These are phyloP conservation scores for Stephania japonica DNA, from an alignment of 164 flowering plant genomes.

Conservation along the genomic window DNA sequence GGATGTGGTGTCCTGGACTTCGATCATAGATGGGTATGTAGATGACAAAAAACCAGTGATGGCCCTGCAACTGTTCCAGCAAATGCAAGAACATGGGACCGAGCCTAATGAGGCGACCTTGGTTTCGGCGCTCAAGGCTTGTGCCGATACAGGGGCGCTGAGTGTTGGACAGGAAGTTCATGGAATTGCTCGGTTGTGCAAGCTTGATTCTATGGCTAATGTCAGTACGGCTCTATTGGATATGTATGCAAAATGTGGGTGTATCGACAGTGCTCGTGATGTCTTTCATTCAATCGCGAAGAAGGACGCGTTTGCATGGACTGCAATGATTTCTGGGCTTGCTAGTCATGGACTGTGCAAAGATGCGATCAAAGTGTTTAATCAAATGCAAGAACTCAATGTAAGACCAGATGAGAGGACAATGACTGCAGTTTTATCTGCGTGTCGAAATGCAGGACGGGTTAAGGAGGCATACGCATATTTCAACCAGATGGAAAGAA, in stretches of 20 bases:
- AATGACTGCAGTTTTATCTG: constrained; percentile 42
- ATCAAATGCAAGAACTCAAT: constrained; percentile 21
- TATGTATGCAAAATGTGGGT: constrained; percentile 53
- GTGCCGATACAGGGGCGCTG: constrained; percentile 37
- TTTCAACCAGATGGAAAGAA: constrained; percentile 27
- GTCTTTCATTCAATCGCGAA: constrained; percentile 25
- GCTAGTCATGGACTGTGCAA: constrained; percentile 37
- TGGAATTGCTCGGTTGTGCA: constrained; percentile 18
- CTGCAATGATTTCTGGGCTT: constrained; percentile 42
- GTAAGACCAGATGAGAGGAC: constrained; percentile 38
- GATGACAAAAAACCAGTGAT: constrained; percentile 23
- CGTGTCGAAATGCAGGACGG: constrained; percentile 43
- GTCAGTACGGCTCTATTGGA: constrained; percentile 40
- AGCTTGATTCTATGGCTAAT: constrained; percentile 17
- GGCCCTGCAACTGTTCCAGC: constrained; percentile 31
- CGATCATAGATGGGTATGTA: constrained; percentile 35
- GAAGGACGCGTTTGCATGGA: constrained; percentile 38
- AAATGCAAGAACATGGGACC: constrained; percentile 29
- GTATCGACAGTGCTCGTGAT: constrained; percentile 26
- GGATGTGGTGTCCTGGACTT: constrained; percentile 52
- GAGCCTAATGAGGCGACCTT: constrained; percentile 40
- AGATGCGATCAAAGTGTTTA: constrained; percentile 32
- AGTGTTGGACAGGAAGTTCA: constrained; percentile 32
- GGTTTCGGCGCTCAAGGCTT: constrained; percentile 40
- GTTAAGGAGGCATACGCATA: constrained; percentile 22